A percentile compares a stretch with the other conserved stretches of the same genome.
Conservation (phyloP, 352 stramenopile species). For the Phytophthora hibernalis region DNA sequence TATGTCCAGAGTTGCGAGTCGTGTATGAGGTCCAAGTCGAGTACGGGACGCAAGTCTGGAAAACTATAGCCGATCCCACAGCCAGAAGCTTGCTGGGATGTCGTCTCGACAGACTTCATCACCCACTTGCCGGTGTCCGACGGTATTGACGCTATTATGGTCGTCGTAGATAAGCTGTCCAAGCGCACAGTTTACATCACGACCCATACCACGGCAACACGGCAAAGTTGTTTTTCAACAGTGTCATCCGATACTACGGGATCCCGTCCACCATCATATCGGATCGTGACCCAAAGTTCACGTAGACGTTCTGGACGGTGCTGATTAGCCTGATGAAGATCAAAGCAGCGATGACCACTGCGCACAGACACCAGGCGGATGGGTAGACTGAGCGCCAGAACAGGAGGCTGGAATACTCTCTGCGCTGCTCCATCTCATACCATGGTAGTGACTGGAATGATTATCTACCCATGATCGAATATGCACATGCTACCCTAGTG, state of each 20-base stretch:
- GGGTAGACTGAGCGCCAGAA: slow-evolving; percentile 16
- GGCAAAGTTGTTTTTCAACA: slow-evolving; percentile 13
- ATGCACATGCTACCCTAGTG: slow-evolving; percentile 9
- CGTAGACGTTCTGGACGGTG: background rate
- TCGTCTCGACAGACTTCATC: slow-evolving; percentile 37
- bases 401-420: slow-evolving; percentile 5
- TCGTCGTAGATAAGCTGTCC: background rate
- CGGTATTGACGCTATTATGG: background rate
- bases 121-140: background rate
- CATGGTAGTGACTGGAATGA: slow-evolving; percentile 16
- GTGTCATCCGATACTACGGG: slow-evolving; percentile 13
- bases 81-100: slow-evolving; percentile 20
- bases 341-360: slow-evolving; percentile 3
- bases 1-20: slow-evolving; percentile 35
- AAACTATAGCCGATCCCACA: slow-evolving; percentile 16
- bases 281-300: background rate
- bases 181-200: background rate
- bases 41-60: slow-evolving; percentile 16
- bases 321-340: slow-evolving; percentile 8
- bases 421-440: slow-evolving; percentile 13
- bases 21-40: slow-evolving; percentile 31
- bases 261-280: slow-evolving; percentile 4
- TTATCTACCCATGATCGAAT: background rate
- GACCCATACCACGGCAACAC: slow-evolving; percentile 3
- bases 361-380: slow-evolving; percentile 13